Base-by-base conservation (phyloP, 2,329 filamentous ascomycete species). In the Neonectria sp. region DNA sequence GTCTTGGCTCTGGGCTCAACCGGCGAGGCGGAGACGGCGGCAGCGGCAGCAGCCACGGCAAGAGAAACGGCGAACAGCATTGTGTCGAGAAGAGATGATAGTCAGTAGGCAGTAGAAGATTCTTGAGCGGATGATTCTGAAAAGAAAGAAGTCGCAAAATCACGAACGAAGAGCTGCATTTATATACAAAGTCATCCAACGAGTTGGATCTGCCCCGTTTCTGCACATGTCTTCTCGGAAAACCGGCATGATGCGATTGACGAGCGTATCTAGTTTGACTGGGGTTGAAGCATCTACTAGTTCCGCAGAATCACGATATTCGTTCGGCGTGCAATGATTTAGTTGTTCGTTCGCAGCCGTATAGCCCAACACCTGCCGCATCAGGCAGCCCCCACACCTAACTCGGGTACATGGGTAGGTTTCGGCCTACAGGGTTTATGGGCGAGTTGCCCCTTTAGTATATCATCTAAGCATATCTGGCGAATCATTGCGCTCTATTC, bases 1-100 rank as follows among this genome's bases (percentile, higher is more conserved):
- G 68, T 69, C 68, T 71, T 66, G 25, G 69, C 59, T 49, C 67
- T 65, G 45, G 52, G 62, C 69, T 72, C 69, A 62, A 76, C 56
- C 6, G 75, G 75, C 37, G 72, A 70, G 43, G 74, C 74, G 35
- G 74, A 69, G 60, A 72, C 71, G 55, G 68, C 68, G 37, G 63
- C 65, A 57, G 72, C 70, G 55, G 71, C 73, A 55, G 51, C 51
- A 55, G 46, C 46, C 46, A 55, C 5, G 15, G 51, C 33, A 6
- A 55, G 51, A 55, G 51, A 55, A 29, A 55, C 51, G 13, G 51
- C 17, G 51, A 55, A 55, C 29, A 55, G 24, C 51, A 55, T 55
- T 55, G 29, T 24, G 51, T 25, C n/a, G 13, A 49, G 46, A 27
- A 9, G 46, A 49, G 21, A 49, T 49, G 46, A 29, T 29, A 24